Evolutionary conservation across 345 rosid genomes (phyloP), one percentile per base, ranked within the genome.

Genomic region (Brassica incana): DNA sequence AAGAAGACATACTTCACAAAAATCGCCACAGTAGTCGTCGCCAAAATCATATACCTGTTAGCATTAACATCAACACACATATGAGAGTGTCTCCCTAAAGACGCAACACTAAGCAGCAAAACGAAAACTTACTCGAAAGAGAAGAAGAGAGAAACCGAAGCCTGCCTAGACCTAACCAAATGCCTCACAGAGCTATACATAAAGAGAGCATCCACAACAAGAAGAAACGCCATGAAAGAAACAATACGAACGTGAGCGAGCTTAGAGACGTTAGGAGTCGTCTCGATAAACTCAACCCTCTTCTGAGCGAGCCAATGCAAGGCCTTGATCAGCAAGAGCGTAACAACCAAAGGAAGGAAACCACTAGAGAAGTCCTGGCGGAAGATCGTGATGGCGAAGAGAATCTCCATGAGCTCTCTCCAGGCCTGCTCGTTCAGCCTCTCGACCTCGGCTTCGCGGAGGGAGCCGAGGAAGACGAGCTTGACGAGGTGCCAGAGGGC

Each of bases 271-370:
- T 96, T 73, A 30, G 98, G 98, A 29, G 98, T 93, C 0, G 98
- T 93, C 87, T 95, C 99, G 59, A 93, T 93, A 80, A 91, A 95
- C 82, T 93, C 98, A 3, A 93, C 94, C 85, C 99, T 88, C 85
- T 93, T 93, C 84, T 95, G 99, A 50, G 98, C 96, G 83, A 95
- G 78, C 99, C 99, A 95, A 74, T 95, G 99, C 66, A 93, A 78
- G 59, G 98, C 90, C 85, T 95, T 95, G 81, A 93, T 88, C 35
- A 95, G 79, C 69, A 93, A 11, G 62, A 95, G 81, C 6, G 91
- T 86, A 0, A 94, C 90, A 48, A 95, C 98, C 93, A 93, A 87
- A 3, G 96, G 88, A 64, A 95, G 91, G 83, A 95, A 93, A 0
- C 85, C 76, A 58, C 90, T 90, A 0, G 98, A 95, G 77, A 93